phyloP scores from a whole-genome alignment of 2,329 filamentous ascomycete species.

The Fusarium sp. region DNA sequence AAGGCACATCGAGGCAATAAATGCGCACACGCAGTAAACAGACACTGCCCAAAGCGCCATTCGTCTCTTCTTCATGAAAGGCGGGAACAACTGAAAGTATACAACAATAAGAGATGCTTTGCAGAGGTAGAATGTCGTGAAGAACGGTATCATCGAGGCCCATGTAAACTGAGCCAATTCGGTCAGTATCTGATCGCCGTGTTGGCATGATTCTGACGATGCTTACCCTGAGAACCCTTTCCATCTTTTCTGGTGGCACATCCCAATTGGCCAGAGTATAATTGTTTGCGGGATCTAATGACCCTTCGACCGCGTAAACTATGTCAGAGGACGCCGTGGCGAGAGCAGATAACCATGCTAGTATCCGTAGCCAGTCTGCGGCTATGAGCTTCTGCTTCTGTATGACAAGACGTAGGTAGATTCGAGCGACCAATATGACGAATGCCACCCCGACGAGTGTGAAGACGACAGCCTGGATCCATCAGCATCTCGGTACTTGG shows the following conservation, averaged over 20 bases:
- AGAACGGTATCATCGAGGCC: conserved; percentile 20
- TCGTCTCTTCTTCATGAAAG: conserved; percentile 32
- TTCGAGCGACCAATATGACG: conserved; percentile 17
- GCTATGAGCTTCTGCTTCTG: conserved; percentile 23
- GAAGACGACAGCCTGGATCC: not conserved
- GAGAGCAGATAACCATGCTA: conserved; percentile 21
- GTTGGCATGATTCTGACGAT: not conserved
- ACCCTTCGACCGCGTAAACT: not conserved
- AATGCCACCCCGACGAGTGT: not conserved
- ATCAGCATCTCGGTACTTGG: not conserved
- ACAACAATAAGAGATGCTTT: conserved; percentile 34
- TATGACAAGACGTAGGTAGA: conserved; percentile 29
- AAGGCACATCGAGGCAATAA: conserved; percentile 7
- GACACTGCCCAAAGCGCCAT: conserved; percentile 4
- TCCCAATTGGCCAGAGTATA: conserved; percentile 30
- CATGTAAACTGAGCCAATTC: conserved; percentile 5
- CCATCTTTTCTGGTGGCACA: conserved; percentile 1
- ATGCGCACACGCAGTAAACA: conserved; percentile 9
- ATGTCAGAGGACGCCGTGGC: conserved; percentile 14
- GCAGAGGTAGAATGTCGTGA: conserved; percentile 36
- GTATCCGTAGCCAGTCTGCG: conserved; percentile 15
- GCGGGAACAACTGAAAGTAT: conserved; percentile 36
- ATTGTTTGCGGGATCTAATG: conserved; percentile 8
- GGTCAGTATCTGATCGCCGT: not conserved
- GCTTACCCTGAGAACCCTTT: not conserved